Evolutionary conservation across 2,329 filamentous ascomycete species (phyloP).

Genomic region (Fusarium cicatricum): DNA sequence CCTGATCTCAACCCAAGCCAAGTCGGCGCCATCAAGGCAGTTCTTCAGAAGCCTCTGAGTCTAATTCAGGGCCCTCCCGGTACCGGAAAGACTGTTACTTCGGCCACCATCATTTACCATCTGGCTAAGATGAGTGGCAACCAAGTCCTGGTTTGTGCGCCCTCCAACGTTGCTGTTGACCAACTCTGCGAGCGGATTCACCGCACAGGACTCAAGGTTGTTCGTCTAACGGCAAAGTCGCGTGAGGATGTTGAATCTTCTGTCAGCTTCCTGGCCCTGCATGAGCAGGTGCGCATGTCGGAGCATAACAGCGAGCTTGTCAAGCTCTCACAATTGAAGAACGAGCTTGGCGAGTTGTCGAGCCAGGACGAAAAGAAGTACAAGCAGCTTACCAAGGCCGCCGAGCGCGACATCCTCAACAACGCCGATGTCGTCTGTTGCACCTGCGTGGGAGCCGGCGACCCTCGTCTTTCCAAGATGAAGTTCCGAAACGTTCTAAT

Average conservation of each 20-base stretch:
- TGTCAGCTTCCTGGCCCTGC: conserved; percentile 92
- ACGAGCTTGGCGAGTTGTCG: conserved; percentile 87
- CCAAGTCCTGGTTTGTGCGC: conserved; percentile 94
- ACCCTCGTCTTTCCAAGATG: conserved; percentile 94
- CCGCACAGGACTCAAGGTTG: conserved; percentile 92
- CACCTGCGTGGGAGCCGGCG: conserved; percentile 96
- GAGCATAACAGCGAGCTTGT: conserved; percentile 93
- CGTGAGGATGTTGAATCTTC: conserved; percentile 99
- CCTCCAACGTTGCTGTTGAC: conserved; percentile 97
- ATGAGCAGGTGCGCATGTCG: conserved; percentile 97
- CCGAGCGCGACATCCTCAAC: conserved; percentile 92
- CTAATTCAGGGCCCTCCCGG: conserved; percentile 97
- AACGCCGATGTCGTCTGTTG: conserved; percentile 99
- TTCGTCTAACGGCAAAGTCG: conserved; percentile 98
- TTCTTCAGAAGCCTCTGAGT: conserved; percentile 91
- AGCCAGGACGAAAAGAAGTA: conserved; percentile 99
- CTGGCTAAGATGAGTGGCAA: conserved; percentile 94
- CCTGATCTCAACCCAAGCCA: conserved; percentile 96
- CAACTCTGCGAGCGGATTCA: conserved; percentile 98
- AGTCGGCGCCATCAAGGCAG: conserved; percentile 94
- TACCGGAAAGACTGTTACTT: conserved; percentile 98
- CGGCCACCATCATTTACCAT: conserved; percentile 98
- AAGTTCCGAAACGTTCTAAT: conserved; percentile 98
- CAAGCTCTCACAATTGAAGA: conserved; percentile 93
- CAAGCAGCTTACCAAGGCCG: conserved; percentile 92